Percentiles rank a stretch among this genome's conserved stretches.
Evolutionary conservation across 768 basidiomycete genomes (phyloP).

Genomic region (Tylopilus balloui): DNA sequence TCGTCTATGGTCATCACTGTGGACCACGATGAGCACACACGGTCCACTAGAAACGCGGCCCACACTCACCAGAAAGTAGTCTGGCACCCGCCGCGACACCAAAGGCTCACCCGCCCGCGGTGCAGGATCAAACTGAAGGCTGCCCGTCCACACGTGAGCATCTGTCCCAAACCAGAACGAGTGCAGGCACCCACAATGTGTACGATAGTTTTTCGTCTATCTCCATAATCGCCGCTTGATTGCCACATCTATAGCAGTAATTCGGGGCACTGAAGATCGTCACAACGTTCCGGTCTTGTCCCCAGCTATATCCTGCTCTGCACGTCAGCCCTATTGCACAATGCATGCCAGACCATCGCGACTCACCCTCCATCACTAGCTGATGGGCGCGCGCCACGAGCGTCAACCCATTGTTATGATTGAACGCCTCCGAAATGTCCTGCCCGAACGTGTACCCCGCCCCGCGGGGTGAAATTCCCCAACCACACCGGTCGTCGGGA

Average conservation of each 20-base stretch:
- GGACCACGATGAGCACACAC: neutral
- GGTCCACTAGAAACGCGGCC: conserved; percentile 36
- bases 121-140: conserved; percentile 99
- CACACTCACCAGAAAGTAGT: conserved; percentile 81
- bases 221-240: conserved; percentile 99
- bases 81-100: conserved; percentile 91
- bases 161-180: conserved; percentile 1
- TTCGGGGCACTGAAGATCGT: conserved; percentile 99
- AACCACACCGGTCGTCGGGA: conserved; percentile 98
- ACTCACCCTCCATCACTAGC: conserved; percentile 92
- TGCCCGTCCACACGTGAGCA: conserved; percentile 32
- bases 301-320: conserved; percentile 83
- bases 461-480: conserved; percentile 98
- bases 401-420: conserved; percentile 97
- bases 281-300: conserved; percentile 97
- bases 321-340: conserved; percentile 6
- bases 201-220: conserved; percentile 98
- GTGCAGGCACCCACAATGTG: conserved; percentile 64
- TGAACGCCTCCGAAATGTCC: conserved; percentile 98
- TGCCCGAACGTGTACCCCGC: conserved; percentile 99
- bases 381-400: conserved; percentile 93
- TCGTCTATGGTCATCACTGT: conserved; percentile 18
- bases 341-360: neutral
- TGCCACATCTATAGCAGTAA: conserved; percentile 99
- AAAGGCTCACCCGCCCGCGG: conserved; percentile 98